Evolutionary conservation across 2,329 filamentous ascomycete species (phyloP), one percentile per base, ranked within the genome.

Genomic region (Aspergillus sp.): DNA sequence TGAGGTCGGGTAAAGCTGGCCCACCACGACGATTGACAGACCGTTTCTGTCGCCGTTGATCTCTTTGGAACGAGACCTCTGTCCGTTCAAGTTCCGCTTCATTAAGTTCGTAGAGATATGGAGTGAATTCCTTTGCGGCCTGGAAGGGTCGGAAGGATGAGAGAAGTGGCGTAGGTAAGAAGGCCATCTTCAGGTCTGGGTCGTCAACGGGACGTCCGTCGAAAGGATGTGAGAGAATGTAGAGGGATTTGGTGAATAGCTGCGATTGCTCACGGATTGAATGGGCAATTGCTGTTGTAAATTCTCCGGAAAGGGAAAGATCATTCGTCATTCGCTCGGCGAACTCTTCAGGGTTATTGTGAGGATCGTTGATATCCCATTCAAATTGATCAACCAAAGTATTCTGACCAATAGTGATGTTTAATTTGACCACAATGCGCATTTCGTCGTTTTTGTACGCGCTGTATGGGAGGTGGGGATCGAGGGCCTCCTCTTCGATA

Each of bases 401-500:
- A 70, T 96, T 91, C 62, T 91, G 89, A 41, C 93, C 95, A 70
- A 99, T 97, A 6, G 95, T 98, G 69, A 99, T 96, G 75, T 98
- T 97, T 51, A 99, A 82, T 75, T 97, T 98, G 75, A 99, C 86
- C 44, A 96, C 79, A 65, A 99, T 90, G 51, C 95, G 89, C 93
- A 99, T 97, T 78, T 99, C 95, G 72, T 99, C 95, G 71, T 99
- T 96, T 76, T 98, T 98, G 80, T 97, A 96, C 6, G 95, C 93
- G 40, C 84, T 88, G 72, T 98, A 98, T 0, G 93, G 93, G 12
- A 96, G 81, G 70, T 95, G 89, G 2, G 92, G 90, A 68, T 99
- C 93, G 47, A 97, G 81, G 1, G 93, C 86, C 67, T 96, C 91
- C 67, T 98, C 93, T 66, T 96, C 89, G 49, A 93, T 89, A 56